Evolutionary conservation across 1,284 basidiomycete genomes (phyloP).

Genomic region (Veloporphyrellus conicus): DNA sequence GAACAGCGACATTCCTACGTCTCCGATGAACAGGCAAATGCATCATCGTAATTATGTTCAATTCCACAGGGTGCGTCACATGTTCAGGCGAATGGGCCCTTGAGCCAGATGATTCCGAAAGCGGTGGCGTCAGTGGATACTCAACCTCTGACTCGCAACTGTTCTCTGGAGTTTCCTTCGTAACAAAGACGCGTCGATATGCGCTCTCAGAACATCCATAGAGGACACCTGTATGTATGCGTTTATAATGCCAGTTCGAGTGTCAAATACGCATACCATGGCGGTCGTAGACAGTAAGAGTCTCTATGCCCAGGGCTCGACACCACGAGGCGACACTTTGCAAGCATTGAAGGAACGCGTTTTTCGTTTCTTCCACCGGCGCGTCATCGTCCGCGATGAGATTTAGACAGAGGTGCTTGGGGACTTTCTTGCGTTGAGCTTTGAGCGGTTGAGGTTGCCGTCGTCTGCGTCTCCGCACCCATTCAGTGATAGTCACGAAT

Average conservation of each 20-base stretch:
- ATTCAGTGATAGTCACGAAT: slow-evolving; percentile 39
- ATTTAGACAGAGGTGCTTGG: slow-evolving; percentile 61
- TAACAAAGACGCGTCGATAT: slow-evolving; percentile 34
- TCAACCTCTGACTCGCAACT: slow-evolving; percentile 52
- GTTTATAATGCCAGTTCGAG: slow-evolving; percentile 6
- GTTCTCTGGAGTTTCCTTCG: slow-evolving; percentile 34
- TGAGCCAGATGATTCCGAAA: slow-evolving; percentile 63
- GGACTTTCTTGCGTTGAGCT: slow-evolving; percentile 50
- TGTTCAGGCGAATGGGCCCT: slow-evolving; percentile 53
- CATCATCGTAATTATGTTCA: slow-evolving; percentile 39
- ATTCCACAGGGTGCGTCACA: slow-evolving; percentile 24
- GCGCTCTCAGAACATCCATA: slow-evolving; percentile 41
- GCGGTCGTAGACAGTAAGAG: slow-evolving; percentile 66
- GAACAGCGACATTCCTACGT: slow-evolving; percentile 27
- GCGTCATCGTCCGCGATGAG: slow-evolving; percentile 43
- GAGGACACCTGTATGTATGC: slow-evolving; percentile 43
- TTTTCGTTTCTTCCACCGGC: slow-evolving; percentile 37
- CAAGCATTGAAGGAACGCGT: slow-evolving; percentile 49
- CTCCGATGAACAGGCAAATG: slow-evolving; percentile 15
- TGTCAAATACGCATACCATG: slow-evolving; percentile 45
- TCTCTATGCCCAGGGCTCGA: slow-evolving; percentile 49
- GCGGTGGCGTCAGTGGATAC: slow-evolving; percentile 68
- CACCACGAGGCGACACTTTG: slow-evolving; percentile 57
- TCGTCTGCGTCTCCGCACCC: slow-evolving; percentile 37
- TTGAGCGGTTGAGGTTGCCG: slow-evolving; percentile 44